Percentiles rank a stretch among this genome's conserved stretches.
phyloP scores from a whole-genome alignment of 169 alveolate species.

The Eimeria mitis region DNA sequence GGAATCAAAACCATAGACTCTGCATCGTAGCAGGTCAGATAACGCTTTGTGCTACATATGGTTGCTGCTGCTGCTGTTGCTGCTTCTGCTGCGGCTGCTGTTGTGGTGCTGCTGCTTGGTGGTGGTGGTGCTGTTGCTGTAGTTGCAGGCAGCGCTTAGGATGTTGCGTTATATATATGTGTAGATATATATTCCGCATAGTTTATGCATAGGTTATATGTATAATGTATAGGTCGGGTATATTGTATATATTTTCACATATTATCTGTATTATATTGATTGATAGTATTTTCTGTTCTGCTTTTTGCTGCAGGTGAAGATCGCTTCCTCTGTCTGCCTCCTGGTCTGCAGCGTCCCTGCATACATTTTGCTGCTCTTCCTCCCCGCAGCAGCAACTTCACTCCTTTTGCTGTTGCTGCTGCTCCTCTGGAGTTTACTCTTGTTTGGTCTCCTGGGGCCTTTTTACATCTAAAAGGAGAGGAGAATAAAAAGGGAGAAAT shows the following conservation, averaged over 20 bases:
- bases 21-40: conserved; percentile 38
- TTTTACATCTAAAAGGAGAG: conserved; percentile 10
- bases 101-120: neutral
- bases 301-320: conserved; percentile 29
- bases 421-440: conserved; percentile 45
- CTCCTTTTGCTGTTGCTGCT: conserved; percentile 50
- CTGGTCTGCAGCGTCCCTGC: conserved; percentile 30
- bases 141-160: neutral
- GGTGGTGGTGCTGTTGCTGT: conserved; percentile 3
- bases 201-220: too few species aligned
- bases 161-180: too few species aligned
- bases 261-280: neutral
- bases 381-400: conserved; percentile 38
- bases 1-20: neutral
- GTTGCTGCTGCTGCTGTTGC: conserved; percentile 12
- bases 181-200: too few species aligned
- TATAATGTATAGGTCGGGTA: too few species aligned
- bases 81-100: neutral
- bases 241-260: too few species aligned
- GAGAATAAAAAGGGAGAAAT: neutral
- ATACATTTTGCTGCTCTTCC: conserved; percentile 59
- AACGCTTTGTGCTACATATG: too few species aligned
- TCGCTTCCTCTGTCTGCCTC: conserved; percentile 36
- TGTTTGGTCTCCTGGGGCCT: conserved; percentile 65
- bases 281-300: neutral